Evolutionary conservation across 176 grass and related monocot species (phyloP), one percentile per base, ranked within the genome.

Genomic region (Avena sativa): DNA sequence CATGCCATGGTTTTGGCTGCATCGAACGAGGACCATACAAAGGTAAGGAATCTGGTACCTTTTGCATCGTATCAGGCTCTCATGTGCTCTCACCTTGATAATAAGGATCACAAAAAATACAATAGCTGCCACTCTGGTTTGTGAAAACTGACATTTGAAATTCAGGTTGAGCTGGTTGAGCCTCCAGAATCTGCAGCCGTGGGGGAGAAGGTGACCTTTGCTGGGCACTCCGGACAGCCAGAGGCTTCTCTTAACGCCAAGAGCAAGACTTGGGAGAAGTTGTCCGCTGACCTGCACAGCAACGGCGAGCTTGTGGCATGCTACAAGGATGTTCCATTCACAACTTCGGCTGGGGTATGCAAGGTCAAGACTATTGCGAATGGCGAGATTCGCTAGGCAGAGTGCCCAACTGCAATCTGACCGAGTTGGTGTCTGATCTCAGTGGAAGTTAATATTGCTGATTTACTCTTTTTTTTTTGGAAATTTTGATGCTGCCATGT

Each of bases 1-100:
- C 94, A 94, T 85, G 94, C 94, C 4, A 96, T 99, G 97, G 97
- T 99, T 89, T 87, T 99, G 80, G 97, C 97, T 83, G 94, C 97
- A 82, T 99, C 97, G 9, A 96, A 94, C 71, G 92, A 85, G 76
- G 92, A 96, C 16, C 90, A 99, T 90, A 87, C 87, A 9, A 94
- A 94, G 67, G 97, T 99, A 88, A 88, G 71, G 1, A 46, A 73
- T 80, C 40, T 2, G 25, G n/a, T 64, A 6, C 21, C 21, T 81
- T 65, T 5, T 70, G 71, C 21, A 36, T 66, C 12, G 14, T 6
- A 60, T 25, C 17, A 6, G 21, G 6, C 9, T n/a, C 9, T 25
- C 19, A 15, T 59, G 20, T 74, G 16, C 11, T 73, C 60, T 56
- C 47, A 75, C 44, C 40, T 46, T 83, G 50, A n/a, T 62, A 66